Evolutionary conservation across 352 stramenopile species (phyloP).

Genomic region (Phytophthora syringae): DNA sequence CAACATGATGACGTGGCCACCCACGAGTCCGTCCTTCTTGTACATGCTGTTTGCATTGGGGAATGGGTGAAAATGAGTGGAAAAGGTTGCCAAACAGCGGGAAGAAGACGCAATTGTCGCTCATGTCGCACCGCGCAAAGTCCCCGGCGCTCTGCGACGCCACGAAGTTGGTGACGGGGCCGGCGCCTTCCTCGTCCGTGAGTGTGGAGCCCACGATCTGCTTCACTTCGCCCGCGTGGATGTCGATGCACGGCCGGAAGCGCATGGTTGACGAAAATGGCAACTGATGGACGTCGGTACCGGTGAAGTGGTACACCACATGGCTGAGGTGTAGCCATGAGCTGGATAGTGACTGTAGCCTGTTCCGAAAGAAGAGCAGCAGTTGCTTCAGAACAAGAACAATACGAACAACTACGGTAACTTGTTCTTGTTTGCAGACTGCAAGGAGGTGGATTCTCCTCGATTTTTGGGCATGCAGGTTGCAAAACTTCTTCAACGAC

Average conservation of each 20-base stretch:
- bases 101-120: neutral
- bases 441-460: neutral
- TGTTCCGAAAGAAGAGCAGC: neutral
- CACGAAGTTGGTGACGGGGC: constrained; percentile 94
- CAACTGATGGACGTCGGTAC: constrained; percentile 3
- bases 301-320: neutral
- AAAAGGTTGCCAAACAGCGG: constrained; percentile 1
- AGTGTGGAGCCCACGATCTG: constrained; percentile 99
- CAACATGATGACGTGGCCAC: constrained; percentile 99
- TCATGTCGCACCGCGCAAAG: constrained; percentile 67
- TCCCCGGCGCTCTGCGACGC: constrained; percentile 70
- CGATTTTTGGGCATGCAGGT: neutral
- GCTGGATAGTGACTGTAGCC: no score
- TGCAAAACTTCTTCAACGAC: no score
- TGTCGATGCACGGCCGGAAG: constrained; percentile 99
- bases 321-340: constrained; percentile 2
- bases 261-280: constrained; percentile 70
- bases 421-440: no score
- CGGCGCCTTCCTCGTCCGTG: constrained; percentile 72
- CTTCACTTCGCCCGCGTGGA: constrained; percentile 98
- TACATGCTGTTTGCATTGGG: constrained; percentile 84
- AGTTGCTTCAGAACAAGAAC: no score
- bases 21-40: constrained; percentile 85
- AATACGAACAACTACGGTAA: no score
- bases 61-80: constrained; percentile 14